Base-by-base conservation (phyloP, 352 stramenopile genomes). In the Aphanomyces astaci region DNA sequence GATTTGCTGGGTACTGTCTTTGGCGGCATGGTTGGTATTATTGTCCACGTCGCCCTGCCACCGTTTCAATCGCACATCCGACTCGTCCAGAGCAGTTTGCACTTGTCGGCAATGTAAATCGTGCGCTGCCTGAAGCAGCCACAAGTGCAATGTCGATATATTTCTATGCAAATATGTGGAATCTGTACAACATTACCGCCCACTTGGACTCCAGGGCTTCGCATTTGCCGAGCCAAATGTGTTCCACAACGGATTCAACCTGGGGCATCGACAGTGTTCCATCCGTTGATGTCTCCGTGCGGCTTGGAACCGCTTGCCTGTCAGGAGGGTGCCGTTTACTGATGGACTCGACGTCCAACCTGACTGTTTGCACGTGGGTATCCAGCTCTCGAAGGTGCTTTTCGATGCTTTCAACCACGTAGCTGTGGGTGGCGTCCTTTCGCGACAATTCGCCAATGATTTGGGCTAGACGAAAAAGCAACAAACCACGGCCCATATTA, bases 361-460 rank as follows among this genome's bases (percentile, higher is more conserved):
- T 52, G 7, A 65, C 11, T 25, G 24, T 51, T 17, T 65, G 31
- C 19, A 65, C 5, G 22, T 51, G 28, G 4, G 19, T 40, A 11
- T 65, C 56, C 4, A 65, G 4, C 17, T 65, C 56, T 27, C 48
- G 51, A 10, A 65, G 7, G 0, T 36, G 56, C 56, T 65, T 65
- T n/a, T 52, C 28, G 1, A 65, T 24, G 25, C 56, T 65, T 17
- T 65, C 56, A 7, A 65, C 36, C 9, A 65, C 32, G 40, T 54
- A 65, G 31, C 71, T 78, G 52, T 79, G 86, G 0, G 79, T 88
- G 51, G 80, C 90, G 1, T 79, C 74, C 0, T 70, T 82, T 15
- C 82, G 73, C 28, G 81, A 80, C 24, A 90, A 71, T 9, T 94
- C 85, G 2, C 78, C 78, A n/a, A 94, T 80, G 45, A 92, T 80